Base-by-base conservation (phyloP, 164 flowering plant species). In the Liquidambar formosana region DNA sequence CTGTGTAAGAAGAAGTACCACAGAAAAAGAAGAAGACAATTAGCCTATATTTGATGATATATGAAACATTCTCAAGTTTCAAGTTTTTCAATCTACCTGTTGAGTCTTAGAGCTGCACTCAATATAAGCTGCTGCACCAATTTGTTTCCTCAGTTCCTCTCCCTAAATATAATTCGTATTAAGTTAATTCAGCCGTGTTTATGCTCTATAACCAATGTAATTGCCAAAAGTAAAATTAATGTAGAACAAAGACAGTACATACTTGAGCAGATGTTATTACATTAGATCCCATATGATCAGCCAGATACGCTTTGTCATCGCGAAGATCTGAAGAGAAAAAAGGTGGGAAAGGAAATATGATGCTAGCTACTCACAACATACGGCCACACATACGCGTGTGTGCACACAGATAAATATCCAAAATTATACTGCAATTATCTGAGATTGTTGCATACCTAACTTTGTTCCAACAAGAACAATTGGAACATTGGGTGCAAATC, bases 71-170 rank as follows among this genome's bases (percentile, higher is more conserved):
- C 21, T 13, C 57, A 25, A 51, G 11, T 53, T 22, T 1, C 19
- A 14, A 13, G 2, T 45, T 59, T 10, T n/a, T 48, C 6, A 11
- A 45, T 60, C 21, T 66, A 92, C 99, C 93, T 96, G 99, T 74
- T 96, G 99, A 64, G 99, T 96, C 80, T 96, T 96, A 11, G 99
- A 96, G 79, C 98, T 96, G 82, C 99, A 96, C 71, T 96, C 98
- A 22, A 96, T 86, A 66, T 92, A 96, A 25, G 97, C 97, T 33
- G 98, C 96, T 57, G 98, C 99, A 63, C 99, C 99, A 71, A 96
- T 91, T 74, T 88, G 96, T 73, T 92, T 96, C 86, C 99, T 84
- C 63, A 96, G 81, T 78, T 94, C 98, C 78, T 93, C 97, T 46
- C 97, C 97, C 97, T 93, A 63, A 22, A 69, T 25, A 63, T 56